These are phyloP conservation scores for Nicotiana noctiflora DNA, from an alignment of 257 asterid genomes.

Conservation along the genomic window DNA sequence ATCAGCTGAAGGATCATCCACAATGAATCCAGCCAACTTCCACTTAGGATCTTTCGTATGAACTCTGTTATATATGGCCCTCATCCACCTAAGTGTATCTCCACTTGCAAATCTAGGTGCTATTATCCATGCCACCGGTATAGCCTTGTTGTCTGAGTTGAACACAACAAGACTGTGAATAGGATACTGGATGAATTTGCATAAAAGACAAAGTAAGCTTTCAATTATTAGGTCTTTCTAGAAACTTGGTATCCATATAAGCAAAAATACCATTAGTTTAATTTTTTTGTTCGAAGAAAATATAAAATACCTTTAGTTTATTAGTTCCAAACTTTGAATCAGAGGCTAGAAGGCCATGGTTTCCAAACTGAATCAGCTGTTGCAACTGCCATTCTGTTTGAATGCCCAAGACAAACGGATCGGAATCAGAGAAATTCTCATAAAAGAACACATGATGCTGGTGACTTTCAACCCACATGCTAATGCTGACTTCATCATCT, in stretches of 20 bases:
- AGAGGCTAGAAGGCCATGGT: slow-evolving; percentile 65
- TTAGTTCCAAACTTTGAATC: slow-evolving; percentile 79
- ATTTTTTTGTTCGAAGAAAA: no score
- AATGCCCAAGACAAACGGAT: slow-evolving; percentile 76
- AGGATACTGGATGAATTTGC: slow-evolving; percentile 61
- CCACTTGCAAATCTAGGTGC: slow-evolving; percentile 59
- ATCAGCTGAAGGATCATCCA: slow-evolving; percentile 83
- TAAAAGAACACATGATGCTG: slow-evolving; percentile 70
- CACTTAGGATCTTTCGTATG: slow-evolving; percentile 81
- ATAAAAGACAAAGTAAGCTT: slow-evolving; percentile 36
- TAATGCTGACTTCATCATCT: slow-evolving; percentile 74
- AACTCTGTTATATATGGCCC: slow-evolving; percentile 81
- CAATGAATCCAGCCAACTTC: slow-evolving; percentile 92
- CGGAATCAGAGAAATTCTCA: slow-evolving; percentile 74
- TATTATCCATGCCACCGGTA: slow-evolving; percentile 95
- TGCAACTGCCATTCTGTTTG: slow-evolving; percentile 99
- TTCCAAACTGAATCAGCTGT: slow-evolving; percentile 89
- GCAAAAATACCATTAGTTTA: slow-evolving; percentile 61
- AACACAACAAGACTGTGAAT: slow-evolving; percentile 90
- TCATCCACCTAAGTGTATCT: slow-evolving; percentile 77
- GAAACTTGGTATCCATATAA: slow-evolving; percentile 6
- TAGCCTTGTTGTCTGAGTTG: slow-evolving; percentile 97
- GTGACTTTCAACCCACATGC: slow-evolving; percentile 75
- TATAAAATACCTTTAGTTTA: slow-evolving; percentile 63
- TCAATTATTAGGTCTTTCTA: slow-evolving; percentile 10